Conservation (phyloP, 2,329 filamentous ascomycete genomes). For the Phialophora expanda region DNA sequence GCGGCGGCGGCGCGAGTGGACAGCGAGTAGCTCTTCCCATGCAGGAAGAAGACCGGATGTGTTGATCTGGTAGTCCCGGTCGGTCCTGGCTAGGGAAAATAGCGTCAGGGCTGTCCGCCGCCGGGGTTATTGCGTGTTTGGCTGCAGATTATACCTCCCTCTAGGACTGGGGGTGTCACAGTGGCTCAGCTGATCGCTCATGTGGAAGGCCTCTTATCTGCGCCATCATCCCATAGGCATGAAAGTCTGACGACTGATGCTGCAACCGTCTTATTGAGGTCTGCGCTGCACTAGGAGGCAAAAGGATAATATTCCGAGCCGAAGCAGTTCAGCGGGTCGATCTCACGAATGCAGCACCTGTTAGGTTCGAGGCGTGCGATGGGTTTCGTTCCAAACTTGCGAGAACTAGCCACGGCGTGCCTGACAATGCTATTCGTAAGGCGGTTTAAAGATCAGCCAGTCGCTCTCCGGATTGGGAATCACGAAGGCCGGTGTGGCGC, state of each 20-base stretch:
- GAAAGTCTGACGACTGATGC: neutral
- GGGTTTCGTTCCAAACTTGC: neutral
- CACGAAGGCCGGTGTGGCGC: slow-evolving; percentile 49
- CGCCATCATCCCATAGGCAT: neutral
- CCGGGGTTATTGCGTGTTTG: neutral
- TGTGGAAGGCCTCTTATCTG: neutral
- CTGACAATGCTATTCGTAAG: slow-evolving; percentile 25
- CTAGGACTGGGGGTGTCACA: neutral
- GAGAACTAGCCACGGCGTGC: neutral
- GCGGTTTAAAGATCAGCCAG: slow-evolving; percentile 45
- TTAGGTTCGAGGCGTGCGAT: neutral
- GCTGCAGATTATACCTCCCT: neutral
- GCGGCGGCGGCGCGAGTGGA: too few relatives aligned
- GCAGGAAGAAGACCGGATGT: neutral
- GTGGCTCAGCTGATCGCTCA: neutral
- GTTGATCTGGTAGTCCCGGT: neutral
- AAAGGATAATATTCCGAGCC: neutral
- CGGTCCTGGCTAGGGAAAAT: neutral
- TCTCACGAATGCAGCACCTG: neutral
- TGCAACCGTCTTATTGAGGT: neutral
- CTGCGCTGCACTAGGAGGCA: neutral
- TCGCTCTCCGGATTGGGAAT: slow-evolving; percentile 55
- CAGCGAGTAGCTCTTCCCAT: too few relatives aligned
- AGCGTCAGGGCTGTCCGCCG: neutral
- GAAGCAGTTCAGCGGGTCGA: neutral